Conservation (phyloP, 2,329 filamentous ascomycete species). For the Ceratocystis variospora region DNA sequence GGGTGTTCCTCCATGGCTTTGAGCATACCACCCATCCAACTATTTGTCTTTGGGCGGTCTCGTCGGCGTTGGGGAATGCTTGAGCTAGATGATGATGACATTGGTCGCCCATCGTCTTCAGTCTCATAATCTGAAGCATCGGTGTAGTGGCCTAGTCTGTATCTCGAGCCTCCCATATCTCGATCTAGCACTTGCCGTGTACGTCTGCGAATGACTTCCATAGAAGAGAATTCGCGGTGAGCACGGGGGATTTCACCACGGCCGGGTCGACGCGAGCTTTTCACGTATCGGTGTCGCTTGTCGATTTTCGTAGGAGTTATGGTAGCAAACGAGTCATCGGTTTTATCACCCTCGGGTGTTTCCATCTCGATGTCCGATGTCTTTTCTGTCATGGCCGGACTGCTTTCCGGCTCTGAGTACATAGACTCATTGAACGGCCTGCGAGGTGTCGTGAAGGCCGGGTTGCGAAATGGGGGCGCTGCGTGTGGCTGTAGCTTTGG, state of each 20-base stretch:
- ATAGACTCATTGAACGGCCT: conserved; percentile 40
- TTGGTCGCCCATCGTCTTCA: conserved; percentile 28
- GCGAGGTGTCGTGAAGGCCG: conserved; percentile 50
- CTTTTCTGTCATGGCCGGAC: conserved; percentile 43
- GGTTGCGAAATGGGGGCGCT: conserved; percentile 46
- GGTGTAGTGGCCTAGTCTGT: conserved; percentile 25
- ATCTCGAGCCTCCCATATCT: conserved; percentile 38
- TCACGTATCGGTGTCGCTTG: conserved; percentile 35
- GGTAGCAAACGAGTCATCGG: conserved; percentile 23
- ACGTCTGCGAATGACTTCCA: conserved; percentile 40
- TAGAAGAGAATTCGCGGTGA: conserved; percentile 28
- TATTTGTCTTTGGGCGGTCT: conserved; percentile 10
- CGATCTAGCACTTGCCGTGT: conserved; percentile 39
- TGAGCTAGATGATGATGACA: conserved; percentile 12
- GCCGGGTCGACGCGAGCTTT: conserved; percentile 35
- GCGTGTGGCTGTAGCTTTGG: conserved; percentile 20
- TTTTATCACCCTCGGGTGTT: conserved; percentile 16
- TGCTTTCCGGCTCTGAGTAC: conserved; percentile 46
- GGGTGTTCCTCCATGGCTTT: conserved; percentile 43
- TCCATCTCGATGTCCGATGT: conserved; percentile 36
- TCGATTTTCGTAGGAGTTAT: conserved; percentile 36
- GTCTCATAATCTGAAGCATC: conserved; percentile 39
- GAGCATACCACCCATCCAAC: conserved; percentile 34
- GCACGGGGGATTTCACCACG: conserved; percentile 49
- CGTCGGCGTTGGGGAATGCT: conserved; percentile 22